Evolutionary conservation across 2,329 filamentous ascomycete species (phyloP).

Genomic region (Fusarium temperatum): DNA sequence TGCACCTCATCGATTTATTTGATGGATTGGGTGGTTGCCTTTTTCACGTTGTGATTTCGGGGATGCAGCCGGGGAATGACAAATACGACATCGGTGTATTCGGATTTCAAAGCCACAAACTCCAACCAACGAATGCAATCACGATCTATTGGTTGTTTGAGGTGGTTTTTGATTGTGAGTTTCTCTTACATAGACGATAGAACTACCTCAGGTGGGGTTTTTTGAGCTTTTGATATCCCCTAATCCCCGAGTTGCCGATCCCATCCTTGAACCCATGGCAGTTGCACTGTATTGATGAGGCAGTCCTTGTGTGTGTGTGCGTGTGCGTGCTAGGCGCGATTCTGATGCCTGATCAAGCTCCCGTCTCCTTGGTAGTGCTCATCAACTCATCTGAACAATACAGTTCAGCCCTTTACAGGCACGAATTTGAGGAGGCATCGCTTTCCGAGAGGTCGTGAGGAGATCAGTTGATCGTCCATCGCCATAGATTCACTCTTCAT

Average conservation of each 20-base stretch:
- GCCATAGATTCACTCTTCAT: slow-evolving; percentile 68
- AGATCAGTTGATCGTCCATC: slow-evolving; percentile 74
- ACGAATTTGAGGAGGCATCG: slow-evolving; percentile 65
- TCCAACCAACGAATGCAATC: neutral
- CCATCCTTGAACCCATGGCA: neutral
- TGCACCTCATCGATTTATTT: neutral
- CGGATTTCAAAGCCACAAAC: slow-evolving; percentile 10
- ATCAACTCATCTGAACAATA: neutral
- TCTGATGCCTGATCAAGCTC: neutral
- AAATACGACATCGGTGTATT: slow-evolving; percentile 3
- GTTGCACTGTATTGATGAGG: too few relatives aligned
- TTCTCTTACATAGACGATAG: neutral
- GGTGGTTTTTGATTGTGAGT: neutral
- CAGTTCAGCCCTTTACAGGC: slow-evolving; percentile 38
- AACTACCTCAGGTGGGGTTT: neutral
- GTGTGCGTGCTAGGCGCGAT: neutral
- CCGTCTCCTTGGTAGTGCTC: neutral
- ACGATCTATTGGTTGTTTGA: neutral
- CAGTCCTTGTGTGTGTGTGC: neutral
- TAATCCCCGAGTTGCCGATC: neutral
- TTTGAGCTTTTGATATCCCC: neutral
- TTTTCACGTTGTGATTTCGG: neutral
- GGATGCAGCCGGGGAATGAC: neutral
- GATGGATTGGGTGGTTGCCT: neutral
- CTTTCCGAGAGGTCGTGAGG: slow-evolving; percentile 68